Evolutionary conservation across 2,329 filamentous ascomycete species (phyloP).

Genomic region (Pleomassaria siparia): DNA sequence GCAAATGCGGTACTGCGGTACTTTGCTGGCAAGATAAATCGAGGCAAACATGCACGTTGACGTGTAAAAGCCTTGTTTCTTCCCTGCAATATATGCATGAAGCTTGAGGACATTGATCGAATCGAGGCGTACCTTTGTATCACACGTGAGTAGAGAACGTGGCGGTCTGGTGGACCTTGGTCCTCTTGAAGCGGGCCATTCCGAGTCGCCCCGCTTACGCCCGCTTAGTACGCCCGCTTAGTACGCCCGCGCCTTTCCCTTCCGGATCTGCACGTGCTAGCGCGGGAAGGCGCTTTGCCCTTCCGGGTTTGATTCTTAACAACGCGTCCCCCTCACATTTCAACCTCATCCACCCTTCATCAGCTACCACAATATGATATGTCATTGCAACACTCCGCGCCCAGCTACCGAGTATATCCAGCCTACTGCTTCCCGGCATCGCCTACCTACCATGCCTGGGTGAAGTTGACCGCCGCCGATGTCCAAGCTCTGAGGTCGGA

Average conservation of each 20-base stretch:
- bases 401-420: slow-evolving; percentile 51
- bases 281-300: neutral
- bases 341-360: slow-evolving; percentile 7
- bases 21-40: slow-evolving; percentile 17
- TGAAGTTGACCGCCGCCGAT: slow-evolving; percentile 60
- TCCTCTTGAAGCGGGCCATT: slow-evolving; percentile 23
- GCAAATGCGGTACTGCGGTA: too few relatives aligned
- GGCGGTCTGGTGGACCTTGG: slow-evolving; percentile 17
- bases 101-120: slow-evolving; percentile 28
- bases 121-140: too few relatives aligned
- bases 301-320: neutral
- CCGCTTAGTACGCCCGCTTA: too few relatives aligned
- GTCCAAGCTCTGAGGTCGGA: slow-evolving; percentile 55
- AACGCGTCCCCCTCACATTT: slow-evolving; percentile 17
- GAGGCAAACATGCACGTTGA: slow-evolving; percentile 11
- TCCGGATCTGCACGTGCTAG: neutral
- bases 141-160: too few relatives aligned
- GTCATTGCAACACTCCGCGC: slow-evolving; percentile 25
- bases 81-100: slow-evolving; percentile 16
- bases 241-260: neutral
- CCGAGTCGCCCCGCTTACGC: slow-evolving; percentile 18
- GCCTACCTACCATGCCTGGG: slow-evolving; percentile 64
- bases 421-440: slow-evolving; percentile 62
- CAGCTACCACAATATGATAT: slow-evolving; percentile 33
- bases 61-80: slow-evolving; percentile 26